Evolutionary conservation across 202 grass and related monocot species (phyloP).

Genomic region (Setaria viridis): DNA sequence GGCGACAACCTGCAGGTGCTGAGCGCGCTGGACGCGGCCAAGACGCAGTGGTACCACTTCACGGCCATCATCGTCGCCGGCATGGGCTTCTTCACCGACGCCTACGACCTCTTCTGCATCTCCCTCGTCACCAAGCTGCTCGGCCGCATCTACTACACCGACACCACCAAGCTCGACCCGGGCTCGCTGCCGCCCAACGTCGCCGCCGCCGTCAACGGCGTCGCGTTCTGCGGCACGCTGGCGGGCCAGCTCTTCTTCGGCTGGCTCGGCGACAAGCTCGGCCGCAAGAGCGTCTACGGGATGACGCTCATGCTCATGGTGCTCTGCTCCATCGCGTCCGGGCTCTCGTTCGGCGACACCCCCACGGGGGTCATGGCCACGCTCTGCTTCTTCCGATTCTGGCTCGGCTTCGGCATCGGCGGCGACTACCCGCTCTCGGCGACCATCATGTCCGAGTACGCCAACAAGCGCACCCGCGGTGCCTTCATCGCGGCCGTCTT

Average conservation of each 20-base stretch:
- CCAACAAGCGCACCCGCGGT: constrained; percentile 87
- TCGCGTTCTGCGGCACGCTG: constrained; percentile 85
- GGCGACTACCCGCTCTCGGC: constrained; percentile 87
- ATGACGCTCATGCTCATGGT: constrained; percentile 84
- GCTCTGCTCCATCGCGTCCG: constrained; percentile 74
- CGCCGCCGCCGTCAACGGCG: constrained; percentile 64
- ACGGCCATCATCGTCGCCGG: constrained; percentile 84
- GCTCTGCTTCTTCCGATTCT: constrained; percentile 97
- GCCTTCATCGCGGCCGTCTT: constrained; percentile 92
- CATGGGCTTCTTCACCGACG: constrained; percentile 98
- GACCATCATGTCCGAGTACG: constrained; percentile 98
- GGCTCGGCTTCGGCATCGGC: constrained; percentile 92
- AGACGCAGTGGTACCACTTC: constrained; percentile 95
- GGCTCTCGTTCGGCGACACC: constrained; percentile 68
- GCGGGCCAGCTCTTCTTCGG: constrained; percentile 91
- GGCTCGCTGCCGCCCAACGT: constrained; percentile 73
- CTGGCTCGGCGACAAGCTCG: constrained; percentile 86
- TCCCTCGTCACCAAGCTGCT: constrained; percentile 91
- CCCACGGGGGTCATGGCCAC: constrained; percentile 62
- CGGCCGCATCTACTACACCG: constrained; percentile 78
- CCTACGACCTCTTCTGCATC: constrained; percentile 95
- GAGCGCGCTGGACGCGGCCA: constrained; percentile 68
- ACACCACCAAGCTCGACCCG: constrained; percentile 24
- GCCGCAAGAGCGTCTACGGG: constrained; percentile 83
- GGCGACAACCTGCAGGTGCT: constrained; percentile 66